Conservation (phyloP, 2,329 filamentous ascomycete genomes). For the Fusarium napiforme region DNA sequence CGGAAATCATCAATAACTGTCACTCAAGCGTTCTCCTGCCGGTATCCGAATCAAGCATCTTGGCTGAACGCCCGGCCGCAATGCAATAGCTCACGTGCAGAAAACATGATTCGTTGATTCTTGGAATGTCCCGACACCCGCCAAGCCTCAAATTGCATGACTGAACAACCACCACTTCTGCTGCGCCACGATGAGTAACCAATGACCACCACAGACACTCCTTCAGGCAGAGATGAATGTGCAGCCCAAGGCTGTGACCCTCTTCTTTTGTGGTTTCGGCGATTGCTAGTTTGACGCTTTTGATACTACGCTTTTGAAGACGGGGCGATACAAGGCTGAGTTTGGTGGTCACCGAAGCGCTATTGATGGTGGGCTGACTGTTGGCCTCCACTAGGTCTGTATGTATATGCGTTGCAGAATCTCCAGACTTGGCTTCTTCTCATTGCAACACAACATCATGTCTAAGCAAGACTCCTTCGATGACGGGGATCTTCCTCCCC, state of each 20-base stretch:
- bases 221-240: constrained; percentile 12
- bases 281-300: constrained; percentile 6
- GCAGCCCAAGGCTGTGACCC: constrained; percentile 17
- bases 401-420: neutral
- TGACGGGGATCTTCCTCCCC: constrained; percentile 41
- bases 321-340: constrained; percentile 27
- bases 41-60: constrained; percentile 25
- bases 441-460: constrained; percentile 19
- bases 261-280: neutral
- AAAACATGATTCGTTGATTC: neutral
- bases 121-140: constrained; percentile 8
- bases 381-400: neutral
- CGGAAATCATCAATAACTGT: neutral
- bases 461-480: constrained; percentile 26
- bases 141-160: constrained; percentile 29
- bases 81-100: constrained; percentile 4
- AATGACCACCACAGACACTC: neutral
- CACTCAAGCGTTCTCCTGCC: constrained; percentile 10
- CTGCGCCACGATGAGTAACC: constrained; percentile 23
- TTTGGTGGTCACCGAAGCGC: neutral
- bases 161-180: neutral
- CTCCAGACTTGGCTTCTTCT: constrained; percentile 2
- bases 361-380: constrained; percentile 19
- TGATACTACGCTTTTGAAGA: neutral
- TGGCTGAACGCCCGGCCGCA: constrained; percentile 17